Evolutionary conservation across 2,329 filamentous ascomycete species (phyloP).

Genomic region (Alternaria alternata): DNA sequence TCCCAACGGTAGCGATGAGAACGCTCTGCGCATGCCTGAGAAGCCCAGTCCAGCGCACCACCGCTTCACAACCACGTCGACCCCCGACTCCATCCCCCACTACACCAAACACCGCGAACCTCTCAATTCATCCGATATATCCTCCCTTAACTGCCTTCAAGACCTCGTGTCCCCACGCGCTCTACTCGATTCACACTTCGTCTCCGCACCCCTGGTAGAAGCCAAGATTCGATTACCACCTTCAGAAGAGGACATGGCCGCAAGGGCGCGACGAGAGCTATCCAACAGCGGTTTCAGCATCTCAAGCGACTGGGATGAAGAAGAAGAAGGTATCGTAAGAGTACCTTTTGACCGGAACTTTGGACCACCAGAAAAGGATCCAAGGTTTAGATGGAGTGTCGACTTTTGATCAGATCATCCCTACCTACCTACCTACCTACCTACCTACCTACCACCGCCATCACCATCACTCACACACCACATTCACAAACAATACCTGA

Average conservation of each 20-base stretch:
- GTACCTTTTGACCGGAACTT: constrained; percentile 46
- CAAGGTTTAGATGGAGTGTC: constrained; percentile 53
- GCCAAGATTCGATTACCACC: constrained; percentile 49
- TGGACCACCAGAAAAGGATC: constrained; percentile 47
- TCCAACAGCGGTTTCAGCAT: constrained; percentile 29
- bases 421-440: neutral
- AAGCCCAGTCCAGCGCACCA: constrained; percentile 23
- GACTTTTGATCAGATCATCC: constrained; percentile 44
- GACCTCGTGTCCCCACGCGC: constrained; percentile 48
- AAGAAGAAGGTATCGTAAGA: constrained; percentile 25
- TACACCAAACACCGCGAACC: constrained; percentile 33
- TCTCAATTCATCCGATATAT: constrained; percentile 47
- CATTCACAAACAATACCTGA: neutral
- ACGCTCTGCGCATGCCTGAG: constrained; percentile 16
- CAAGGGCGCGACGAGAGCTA: constrained; percentile 20
- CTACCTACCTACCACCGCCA: neutral
- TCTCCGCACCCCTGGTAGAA: constrained; percentile 50
- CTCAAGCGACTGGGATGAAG: constrained; percentile 30
- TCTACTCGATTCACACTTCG: constrained; percentile 47
- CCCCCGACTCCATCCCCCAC: constrained; percentile 36
- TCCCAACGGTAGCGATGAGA: constrained; percentile 26
- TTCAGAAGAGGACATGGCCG: constrained; percentile 40
- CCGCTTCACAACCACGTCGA: constrained; percentile 29
- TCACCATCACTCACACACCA: neutral
- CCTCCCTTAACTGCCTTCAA: constrained; percentile 51